Evolutionary conservation across 2,329 filamentous ascomycete genomes (phyloP).

Genomic region (Sporothrix pseudoabietina): DNA sequence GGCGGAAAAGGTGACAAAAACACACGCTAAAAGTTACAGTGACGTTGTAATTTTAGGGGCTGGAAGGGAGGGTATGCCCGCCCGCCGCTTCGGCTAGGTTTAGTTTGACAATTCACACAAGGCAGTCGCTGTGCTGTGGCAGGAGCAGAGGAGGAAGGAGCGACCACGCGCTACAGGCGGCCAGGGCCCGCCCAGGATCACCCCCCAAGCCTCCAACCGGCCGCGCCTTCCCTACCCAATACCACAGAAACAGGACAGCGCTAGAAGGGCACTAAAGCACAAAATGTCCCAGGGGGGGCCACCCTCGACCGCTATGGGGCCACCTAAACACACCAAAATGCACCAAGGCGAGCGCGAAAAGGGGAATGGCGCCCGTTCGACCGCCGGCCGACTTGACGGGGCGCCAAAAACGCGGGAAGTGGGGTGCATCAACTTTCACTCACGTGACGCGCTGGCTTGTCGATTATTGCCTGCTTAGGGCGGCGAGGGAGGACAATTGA

Average conservation of each 20-base stretch:
- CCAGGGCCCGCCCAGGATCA: slow-evolving; percentile 6
- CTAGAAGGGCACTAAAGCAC: slow-evolving; percentile 26
- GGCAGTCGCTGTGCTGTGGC: background rate
- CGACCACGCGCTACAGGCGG: slow-evolving; percentile 2
- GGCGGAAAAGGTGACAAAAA: background rate
- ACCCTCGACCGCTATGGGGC: slow-evolving; percentile 6
- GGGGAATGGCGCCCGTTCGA: slow-evolving; percentile 34
- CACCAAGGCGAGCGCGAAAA: slow-evolving; percentile 31
- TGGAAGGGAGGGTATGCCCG: slow-evolving; percentile 4
- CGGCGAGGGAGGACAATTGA: slow-evolving; percentile 4
- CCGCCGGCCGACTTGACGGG: slow-evolving; percentile 32
- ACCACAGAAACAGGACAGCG: slow-evolving; percentile 2
- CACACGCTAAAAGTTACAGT: slow-evolving; percentile 7
- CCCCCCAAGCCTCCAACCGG: slow-evolving; percentile 6
- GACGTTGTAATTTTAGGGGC: slow-evolving; percentile 11
- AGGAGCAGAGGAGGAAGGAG: background rate
- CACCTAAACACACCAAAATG: background rate
- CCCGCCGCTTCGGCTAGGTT: background rate
- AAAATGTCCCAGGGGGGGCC: slow-evolving; percentile 8
- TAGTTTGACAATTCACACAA: background rate
- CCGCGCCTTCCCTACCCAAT: slow-evolving; percentile 14
- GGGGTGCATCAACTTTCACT: slow-evolving; percentile 31
- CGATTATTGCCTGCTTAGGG: slow-evolving; percentile 27
- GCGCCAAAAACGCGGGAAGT: slow-evolving; percentile 32
- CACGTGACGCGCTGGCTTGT: slow-evolving; percentile 30